These are phyloP conservation scores for Aspergillus calidoustus DNA, from an alignment of 2,329 filamentous ascomycete genomes.

Conservation along the genomic window DNA sequence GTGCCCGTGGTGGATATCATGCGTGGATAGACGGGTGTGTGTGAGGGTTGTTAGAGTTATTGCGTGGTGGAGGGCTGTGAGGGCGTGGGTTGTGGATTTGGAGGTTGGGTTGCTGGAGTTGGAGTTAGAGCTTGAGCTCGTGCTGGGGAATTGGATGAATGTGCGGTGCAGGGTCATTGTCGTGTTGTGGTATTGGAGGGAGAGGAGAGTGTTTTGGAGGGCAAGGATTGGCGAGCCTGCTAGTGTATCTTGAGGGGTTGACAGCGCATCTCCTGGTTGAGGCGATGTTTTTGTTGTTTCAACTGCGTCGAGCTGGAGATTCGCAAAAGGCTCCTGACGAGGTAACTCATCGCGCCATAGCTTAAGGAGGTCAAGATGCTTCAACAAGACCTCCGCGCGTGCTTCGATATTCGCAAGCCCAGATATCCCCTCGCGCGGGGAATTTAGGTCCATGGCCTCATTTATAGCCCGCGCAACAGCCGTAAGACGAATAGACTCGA, in stretches of 20 bases:
- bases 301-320: no score
- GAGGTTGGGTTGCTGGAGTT: neutral
- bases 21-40: slow-evolving; percentile 12
- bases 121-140: slow-evolving; percentile 10
- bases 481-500: slow-evolving; percentile 3
- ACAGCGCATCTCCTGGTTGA: neutral
- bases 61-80: slow-evolving; percentile 25
- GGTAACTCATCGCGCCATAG: no score
- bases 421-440: neutral
- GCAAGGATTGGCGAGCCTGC: slow-evolving; percentile 1
- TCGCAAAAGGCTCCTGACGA: no score
- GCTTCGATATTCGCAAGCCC: no score
- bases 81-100: slow-evolving; percentile 20
- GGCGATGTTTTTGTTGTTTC: neutral
- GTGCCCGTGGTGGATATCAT: slow-evolving; percentile 22
- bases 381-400: no score
- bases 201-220: slow-evolving; percentile 15
- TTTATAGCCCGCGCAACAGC: neutral
- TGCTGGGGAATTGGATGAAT: slow-evolving; percentile 27
- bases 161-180: slow-evolving; percentile 23
- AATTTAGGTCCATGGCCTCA: neutral
- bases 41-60: slow-evolving; percentile 18
- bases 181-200: slow-evolving; percentile 25
- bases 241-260: neutral
- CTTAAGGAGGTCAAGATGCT: no score